Conservation (phyloP, 2,329 filamentous ascomycete species). For the Venturia oleaginea region DNA sequence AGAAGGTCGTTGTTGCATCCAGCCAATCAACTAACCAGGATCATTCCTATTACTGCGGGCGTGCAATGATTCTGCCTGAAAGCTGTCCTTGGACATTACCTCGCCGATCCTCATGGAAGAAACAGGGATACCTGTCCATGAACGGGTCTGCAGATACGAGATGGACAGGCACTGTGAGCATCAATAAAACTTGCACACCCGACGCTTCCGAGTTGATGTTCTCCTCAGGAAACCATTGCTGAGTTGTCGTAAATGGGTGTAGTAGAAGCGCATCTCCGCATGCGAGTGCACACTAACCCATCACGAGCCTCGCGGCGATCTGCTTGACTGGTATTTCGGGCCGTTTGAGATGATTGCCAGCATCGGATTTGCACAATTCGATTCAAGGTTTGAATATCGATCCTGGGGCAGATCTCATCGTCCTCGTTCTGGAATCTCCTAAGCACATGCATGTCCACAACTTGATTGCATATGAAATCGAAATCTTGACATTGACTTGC, state of each 20-base stretch:
- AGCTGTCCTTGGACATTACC: not conserved
- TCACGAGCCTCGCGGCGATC: not conserved
- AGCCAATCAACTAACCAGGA: not conserved
- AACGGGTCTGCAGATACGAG: conserved; percentile 7
- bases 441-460: conserved; percentile 1
- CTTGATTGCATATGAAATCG: not conserved
- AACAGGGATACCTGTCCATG: not conserved
- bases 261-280: not conserved
- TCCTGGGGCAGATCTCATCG: conserved; percentile 2
- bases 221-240: not conserved
- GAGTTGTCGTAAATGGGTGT: not conserved
- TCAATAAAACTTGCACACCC: not conserved
- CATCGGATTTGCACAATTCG: conserved; percentile 1
- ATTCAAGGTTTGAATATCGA: not conserved
- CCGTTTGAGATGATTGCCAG: not conserved
- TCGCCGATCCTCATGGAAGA: not conserved
- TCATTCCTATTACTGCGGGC: not conserved
- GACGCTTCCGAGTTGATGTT: not conserved
- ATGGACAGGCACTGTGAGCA: not conserved
- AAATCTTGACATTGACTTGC: not conserved
- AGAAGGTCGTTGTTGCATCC: not conserved
- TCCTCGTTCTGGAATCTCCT: not conserved
- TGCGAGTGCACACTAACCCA: not conserved
- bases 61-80: not conserved
- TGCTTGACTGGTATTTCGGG: not conserved